Conservation (phyloP, 2,329 filamentous ascomycete species). For the Neofusicoccum umdonicola region DNA sequence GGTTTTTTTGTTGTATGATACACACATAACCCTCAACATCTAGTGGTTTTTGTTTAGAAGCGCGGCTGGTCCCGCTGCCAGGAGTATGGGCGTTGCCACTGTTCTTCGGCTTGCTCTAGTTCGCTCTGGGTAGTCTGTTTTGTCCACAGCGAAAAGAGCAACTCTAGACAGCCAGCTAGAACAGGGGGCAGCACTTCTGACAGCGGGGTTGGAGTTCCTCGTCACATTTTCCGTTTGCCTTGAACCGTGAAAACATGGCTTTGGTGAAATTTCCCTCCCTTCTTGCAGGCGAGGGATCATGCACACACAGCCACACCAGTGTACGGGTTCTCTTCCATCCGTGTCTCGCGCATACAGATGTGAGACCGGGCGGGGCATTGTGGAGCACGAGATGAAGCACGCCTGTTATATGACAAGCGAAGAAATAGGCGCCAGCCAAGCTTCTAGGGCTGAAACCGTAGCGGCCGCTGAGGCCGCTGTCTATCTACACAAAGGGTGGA, state of each 20-base stretch:
- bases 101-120: background rate
- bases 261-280: background rate
- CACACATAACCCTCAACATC: background rate
- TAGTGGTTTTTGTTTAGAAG: constrained; percentile 12
- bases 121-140: background rate
- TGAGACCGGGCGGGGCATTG: constrained; percentile 11
- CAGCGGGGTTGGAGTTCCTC: background rate
- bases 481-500: background rate
- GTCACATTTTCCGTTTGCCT: no score
- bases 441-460: constrained; percentile 6
- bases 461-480: background rate
- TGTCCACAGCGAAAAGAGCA: background rate
- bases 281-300: no score
- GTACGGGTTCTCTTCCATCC: background rate
- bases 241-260: no score
- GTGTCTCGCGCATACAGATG: background rate
- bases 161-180: background rate
- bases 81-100: background rate
- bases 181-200: background rate
- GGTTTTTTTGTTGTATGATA: constrained; percentile 12
- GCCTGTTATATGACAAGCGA: background rate
- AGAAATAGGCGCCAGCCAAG: background rate
- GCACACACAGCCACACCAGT: background rate
- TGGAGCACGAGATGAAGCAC: constrained; percentile 5
- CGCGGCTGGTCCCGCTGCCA: background rate